Percentiles rank a stretch among this genome's conserved stretches.
Conservation (phyloP, 108 stramenopile species). For the Aureococcus anophagefferens region DNA sequence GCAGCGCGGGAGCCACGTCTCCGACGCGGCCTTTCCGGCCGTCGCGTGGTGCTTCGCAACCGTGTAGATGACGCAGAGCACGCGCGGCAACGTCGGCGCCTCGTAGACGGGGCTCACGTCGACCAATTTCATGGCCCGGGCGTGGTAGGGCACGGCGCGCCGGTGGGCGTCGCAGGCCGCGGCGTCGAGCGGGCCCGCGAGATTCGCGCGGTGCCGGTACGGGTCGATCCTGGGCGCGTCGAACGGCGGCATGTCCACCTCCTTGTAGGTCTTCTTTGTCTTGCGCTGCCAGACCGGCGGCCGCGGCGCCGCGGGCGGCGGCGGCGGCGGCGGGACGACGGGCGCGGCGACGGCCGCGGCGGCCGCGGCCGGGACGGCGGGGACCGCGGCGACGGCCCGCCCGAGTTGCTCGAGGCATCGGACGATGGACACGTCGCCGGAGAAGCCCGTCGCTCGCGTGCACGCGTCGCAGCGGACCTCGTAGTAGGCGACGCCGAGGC, state of each 20-base stretch:
- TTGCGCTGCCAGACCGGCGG: background rate
- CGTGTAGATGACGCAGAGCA: background rate
- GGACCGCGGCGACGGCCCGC: no score
- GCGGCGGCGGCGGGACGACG: no score
- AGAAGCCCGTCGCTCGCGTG: no score
- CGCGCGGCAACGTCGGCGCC: background rate
- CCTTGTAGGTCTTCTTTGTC: background rate
- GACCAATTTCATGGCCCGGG: background rate
- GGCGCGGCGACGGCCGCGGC: no score
- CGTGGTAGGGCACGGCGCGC: background rate
- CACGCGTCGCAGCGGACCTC: no score
- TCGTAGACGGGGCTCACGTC: background rate
- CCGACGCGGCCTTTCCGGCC: background rate
- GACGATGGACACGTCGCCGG: no score
- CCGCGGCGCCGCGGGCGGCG: no score
- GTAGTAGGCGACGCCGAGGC: no score
- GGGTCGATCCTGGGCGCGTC: background rate
- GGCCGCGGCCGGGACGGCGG: no score
- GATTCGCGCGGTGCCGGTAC: background rate
- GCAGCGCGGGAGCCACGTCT: slow-evolving; percentile 37
- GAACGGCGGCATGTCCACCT: background rate
- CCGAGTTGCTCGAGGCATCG: no score
- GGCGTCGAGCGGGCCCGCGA: background rate
- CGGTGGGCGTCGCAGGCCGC: background rate
- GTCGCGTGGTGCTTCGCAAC: background rate